A percentile compares a stretch with the other conserved stretches of the same genome.
Conservation (phyloP, 257 asterid species). For the Petunia axillaris region DNA sequence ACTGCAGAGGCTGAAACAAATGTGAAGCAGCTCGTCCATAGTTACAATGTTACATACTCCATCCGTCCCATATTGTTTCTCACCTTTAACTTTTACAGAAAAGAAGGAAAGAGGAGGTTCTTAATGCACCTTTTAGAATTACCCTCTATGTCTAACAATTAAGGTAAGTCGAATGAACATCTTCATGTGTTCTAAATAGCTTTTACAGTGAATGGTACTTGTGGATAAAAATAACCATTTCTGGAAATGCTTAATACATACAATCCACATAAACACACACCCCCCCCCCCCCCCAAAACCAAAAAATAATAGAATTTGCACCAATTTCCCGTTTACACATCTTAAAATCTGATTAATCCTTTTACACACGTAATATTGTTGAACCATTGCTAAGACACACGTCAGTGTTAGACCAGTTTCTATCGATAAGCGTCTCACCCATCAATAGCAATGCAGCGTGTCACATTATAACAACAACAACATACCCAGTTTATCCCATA, state of each 20-base stretch:
- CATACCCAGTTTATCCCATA: no score
- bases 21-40: not conserved
- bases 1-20: conserved; percentile 5
- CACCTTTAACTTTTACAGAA: not conserved
- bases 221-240: not conserved
- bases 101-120: not conserved
- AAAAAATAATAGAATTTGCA: no score
- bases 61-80: not conserved
- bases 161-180: not conserved
- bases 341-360: no score
- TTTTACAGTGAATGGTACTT: conserved; percentile 40
- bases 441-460: no score
- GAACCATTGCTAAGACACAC: no score
- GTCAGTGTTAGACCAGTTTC: no score
- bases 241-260: not conserved
- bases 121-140: not conserved
- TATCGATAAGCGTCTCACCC: no score
- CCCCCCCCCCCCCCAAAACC: no score
- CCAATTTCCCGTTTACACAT: no score
- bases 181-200: conserved; percentile 29
- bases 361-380: no score
- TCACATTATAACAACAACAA: no score
- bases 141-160: not conserved
- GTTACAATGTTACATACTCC: conserved; percentile 11
- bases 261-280: no score